Evolutionary conservation across 225 moss, liverwort and hornwort genomes (phyloP).

Genomic region (Ulota crispa): DNA sequence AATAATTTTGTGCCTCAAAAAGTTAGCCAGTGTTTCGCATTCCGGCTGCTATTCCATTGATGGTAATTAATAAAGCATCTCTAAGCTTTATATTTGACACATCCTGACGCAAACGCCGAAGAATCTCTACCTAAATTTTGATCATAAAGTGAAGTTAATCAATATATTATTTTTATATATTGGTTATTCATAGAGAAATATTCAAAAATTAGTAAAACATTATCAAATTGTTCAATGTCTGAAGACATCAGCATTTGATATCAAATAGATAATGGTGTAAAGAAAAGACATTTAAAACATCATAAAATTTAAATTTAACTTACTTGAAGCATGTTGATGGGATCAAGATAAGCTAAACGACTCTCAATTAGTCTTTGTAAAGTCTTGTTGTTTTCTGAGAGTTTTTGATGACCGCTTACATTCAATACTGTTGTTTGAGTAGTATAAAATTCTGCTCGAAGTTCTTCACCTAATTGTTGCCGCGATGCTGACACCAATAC

Average conservation of each 20-base stretch:
- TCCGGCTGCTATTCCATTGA: slow-evolving; percentile 90
- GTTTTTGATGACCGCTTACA: slow-evolving; percentile 81
- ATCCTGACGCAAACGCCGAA: slow-evolving; percentile 72
- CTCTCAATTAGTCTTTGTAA: slow-evolving; percentile 79
- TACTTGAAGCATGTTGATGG: slow-evolving; percentile 87
- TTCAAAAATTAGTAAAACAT: background rate
- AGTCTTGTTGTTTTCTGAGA: slow-evolving; percentile 88
- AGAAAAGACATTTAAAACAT: background rate
- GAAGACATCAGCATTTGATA: background rate
- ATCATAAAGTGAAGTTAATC: background rate
- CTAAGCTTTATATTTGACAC: slow-evolving; percentile 79
- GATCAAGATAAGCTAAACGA: slow-evolving; percentile 75
- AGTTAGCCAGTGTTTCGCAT: slow-evolving; percentile 82
- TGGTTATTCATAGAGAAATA: background rate
- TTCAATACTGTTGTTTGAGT: slow-evolving; percentile 70
- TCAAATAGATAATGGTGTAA: background rate
- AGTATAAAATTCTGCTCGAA: slow-evolving; percentile 64
- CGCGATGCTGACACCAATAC: slow-evolving; percentile 66
- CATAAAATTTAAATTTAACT: background rate
- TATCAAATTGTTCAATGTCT: background rate
- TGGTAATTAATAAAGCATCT: slow-evolving; percentile 82
- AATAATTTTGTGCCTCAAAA: background rate
- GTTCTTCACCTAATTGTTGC: slow-evolving; percentile 64
- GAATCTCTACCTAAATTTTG: slow-evolving; percentile 68
- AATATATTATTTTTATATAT: background rate